Percentiles rank a stretch among this genome's conserved stretches.
Conservation (phyloP, 2,329 filamentous ascomycete genomes). For the Stemphylium lycopersici region DNA sequence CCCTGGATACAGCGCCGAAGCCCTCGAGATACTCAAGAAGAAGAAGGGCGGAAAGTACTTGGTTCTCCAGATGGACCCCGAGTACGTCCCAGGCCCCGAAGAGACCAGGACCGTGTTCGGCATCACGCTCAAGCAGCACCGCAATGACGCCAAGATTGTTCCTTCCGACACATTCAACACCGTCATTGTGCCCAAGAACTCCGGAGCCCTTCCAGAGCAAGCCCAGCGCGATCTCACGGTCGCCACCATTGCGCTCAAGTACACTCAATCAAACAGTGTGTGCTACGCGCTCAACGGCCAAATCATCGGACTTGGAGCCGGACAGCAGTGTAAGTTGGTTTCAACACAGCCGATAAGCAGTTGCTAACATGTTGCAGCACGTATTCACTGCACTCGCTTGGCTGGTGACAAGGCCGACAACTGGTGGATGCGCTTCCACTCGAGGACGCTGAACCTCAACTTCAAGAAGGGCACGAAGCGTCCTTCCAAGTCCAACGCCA, state of each 20-base stretch:
- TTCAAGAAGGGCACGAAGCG: constrained; percentile 99
- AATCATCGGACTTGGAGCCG: constrained; percentile 90
- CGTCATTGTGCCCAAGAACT: constrained; percentile 85
- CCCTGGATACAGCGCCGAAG: constrained; percentile 81
- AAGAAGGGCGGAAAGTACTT: constrained; percentile 99
- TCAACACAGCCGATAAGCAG: neutral
- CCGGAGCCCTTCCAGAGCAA: constrained; percentile 72
- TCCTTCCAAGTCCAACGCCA: constrained; percentile 96
- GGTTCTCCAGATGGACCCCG: constrained; percentile 90
- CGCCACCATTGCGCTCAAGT: constrained; percentile 96
- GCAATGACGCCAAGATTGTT: constrained; percentile 87
- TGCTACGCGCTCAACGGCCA: constrained; percentile 96
- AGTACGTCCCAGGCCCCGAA: constrained; percentile 74
- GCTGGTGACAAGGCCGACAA: constrained; percentile 98
- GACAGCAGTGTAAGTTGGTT: constrained; percentile 73
- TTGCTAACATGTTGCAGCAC: constrained; percentile 52
- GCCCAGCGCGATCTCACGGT: constrained; percentile 90
- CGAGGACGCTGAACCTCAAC: constrained; percentile 82
- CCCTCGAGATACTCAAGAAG: constrained; percentile 89
- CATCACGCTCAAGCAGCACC: constrained; percentile 84
- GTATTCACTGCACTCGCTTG: constrained; percentile 97
- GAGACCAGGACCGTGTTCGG: constrained; percentile 92
- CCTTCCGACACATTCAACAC: constrained; percentile 81
- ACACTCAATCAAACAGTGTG: constrained; percentile 97
- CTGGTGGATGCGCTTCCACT: constrained; percentile 99